Evolutionary conservation across 2,329 filamentous ascomycete species (phyloP).

Genomic region (Colletotrichum sidae): DNA sequence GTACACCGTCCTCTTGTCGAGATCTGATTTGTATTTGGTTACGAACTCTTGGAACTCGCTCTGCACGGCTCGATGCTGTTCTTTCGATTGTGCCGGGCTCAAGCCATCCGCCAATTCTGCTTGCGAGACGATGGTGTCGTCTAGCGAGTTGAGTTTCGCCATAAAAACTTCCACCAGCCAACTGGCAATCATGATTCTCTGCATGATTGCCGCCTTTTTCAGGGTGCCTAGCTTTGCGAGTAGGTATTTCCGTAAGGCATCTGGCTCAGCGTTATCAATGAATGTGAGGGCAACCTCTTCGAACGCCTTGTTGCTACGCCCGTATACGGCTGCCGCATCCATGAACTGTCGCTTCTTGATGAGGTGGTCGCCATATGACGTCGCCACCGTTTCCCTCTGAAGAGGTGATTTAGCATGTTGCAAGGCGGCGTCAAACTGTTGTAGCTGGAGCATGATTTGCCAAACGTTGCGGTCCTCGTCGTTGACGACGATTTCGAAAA

Average conservation of each 20-base stretch:
- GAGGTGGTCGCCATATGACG: constrained; percentile 90
- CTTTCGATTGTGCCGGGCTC: constrained; percentile 76
- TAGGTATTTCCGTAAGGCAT: constrained; percentile 91
- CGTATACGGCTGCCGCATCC: constrained; percentile 91
- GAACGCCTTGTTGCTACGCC: constrained; percentile 95
- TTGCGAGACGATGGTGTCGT: constrained; percentile 92
- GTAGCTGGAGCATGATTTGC: constrained; percentile 89
- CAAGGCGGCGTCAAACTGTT: constrained; percentile 89
- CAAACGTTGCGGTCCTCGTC: constrained; percentile 94
- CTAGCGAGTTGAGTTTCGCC: constrained; percentile 93
- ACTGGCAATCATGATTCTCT: constrained; percentile 92
- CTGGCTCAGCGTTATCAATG: constrained; percentile 89
- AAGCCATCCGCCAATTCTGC: constrained; percentile 81
- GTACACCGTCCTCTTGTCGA: constrained; percentile 93
- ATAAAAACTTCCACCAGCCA: constrained; percentile 98
- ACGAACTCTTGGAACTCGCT: constrained; percentile 92
- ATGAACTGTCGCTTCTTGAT: constrained; percentile 83
- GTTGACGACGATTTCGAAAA: constrained; percentile 91
- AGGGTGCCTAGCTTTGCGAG: constrained; percentile 83
- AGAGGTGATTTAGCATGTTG: constrained; percentile 82
- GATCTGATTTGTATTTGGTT: constrained; percentile 83
- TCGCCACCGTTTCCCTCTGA: constrained; percentile 92
- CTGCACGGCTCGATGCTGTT: constrained; percentile 76
- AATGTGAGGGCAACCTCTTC: constrained; percentile 94
- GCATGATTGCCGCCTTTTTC: constrained; percentile 89